Percentiles rank a stretch among this genome's conserved stretches.
These are phyloP conservation scores for Hypoxylon cercidicola DNA, from an alignment of 495 filamentous ascomycete genomes.

Conservation along the genomic window DNA sequence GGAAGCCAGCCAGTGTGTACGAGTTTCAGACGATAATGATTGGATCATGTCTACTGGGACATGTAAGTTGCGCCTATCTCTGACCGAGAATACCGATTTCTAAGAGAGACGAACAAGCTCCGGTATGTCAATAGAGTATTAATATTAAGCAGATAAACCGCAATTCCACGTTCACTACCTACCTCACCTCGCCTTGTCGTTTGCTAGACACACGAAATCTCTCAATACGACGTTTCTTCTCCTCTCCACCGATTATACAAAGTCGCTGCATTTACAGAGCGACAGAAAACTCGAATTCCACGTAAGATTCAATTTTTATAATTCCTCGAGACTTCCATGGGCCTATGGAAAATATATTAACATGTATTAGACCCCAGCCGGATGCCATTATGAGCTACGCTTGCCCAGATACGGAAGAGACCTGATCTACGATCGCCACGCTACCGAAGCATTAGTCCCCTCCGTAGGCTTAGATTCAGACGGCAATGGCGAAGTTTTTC, in stretches of 20 bases:
- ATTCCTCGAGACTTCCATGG: background rate
- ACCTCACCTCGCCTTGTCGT: slow-evolving; percentile 91
- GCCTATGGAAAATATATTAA: background rate
- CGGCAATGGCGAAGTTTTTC: slow-evolving; percentile 86
- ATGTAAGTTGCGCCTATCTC: slow-evolving; percentile 37
- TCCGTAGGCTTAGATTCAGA: slow-evolving; percentile 87
- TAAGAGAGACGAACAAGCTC: slow-evolving; percentile 60
- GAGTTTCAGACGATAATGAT: slow-evolving; percentile 93
- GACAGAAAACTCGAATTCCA: slow-evolving; percentile 95
- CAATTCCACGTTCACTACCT: slow-evolving; percentile 97
- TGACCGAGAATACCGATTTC: background rate
- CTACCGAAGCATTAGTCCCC: slow-evolving; percentile 86
- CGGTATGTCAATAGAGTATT: slow-evolving; percentile 37
- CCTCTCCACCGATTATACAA: slow-evolving; percentile 93
- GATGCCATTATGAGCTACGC: slow-evolving; percentile 86
- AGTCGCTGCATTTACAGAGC: slow-evolving; percentile 91
- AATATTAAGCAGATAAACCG: slow-evolving; percentile 72
- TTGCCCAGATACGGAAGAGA: slow-evolving; percentile 94
- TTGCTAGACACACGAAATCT: slow-evolving; percentile 88
- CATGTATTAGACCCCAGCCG: slow-evolving; percentile 69
- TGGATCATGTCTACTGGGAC: slow-evolving; percentile 98
- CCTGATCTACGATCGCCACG: slow-evolving; percentile 83
- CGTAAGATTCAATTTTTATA: slow-evolving; percentile 22
- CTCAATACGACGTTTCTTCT: slow-evolving; percentile 95
- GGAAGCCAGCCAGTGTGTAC: slow-evolving; percentile 92